These are phyloP conservation scores for Nicotiana knightiana DNA, from an alignment of 257 asterid genomes.

Conservation along the genomic window DNA sequence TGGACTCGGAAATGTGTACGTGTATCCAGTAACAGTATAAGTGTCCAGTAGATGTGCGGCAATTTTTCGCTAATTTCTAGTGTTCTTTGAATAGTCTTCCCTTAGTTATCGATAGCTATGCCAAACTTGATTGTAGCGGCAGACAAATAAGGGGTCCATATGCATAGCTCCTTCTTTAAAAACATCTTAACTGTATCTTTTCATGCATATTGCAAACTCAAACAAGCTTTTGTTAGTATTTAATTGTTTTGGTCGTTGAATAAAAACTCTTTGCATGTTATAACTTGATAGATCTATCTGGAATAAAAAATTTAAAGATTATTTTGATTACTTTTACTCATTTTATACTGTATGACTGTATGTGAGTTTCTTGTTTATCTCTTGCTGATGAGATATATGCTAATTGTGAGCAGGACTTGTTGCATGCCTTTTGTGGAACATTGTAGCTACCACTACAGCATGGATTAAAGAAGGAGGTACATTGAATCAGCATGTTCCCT, in stretches of 20 bases:
- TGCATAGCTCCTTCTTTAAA: neutral
- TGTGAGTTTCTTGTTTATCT: neutral
- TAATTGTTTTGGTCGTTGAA: neutral
- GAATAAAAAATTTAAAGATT: neutral
- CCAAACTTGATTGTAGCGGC: neutral
- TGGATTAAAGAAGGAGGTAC: conserved; percentile 88
- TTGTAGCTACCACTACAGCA: conserved; percentile 80
- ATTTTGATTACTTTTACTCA: neutral
- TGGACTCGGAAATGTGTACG: neutral
- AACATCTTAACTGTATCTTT: neutral
- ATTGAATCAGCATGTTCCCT: conserved; percentile 9
- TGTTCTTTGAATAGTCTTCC: neutral
- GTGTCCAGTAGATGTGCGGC: neutral
- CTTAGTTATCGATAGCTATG: neutral
- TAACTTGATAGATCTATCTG: neutral
- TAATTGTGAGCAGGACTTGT: conserved; percentile 53
- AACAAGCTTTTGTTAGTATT: neutral
- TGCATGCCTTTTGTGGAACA: conserved; percentile 72
- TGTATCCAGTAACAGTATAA: neutral
- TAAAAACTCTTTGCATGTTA: neutral
- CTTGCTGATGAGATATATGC: conserved; percentile 5
- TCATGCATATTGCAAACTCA: neutral
- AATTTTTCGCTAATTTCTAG: neutral
- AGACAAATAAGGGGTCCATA: neutral
- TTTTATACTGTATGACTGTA: neutral